phyloP scores from a whole-genome alignment of 2,329 filamentous ascomycete genomes.

The Lachnellula willkommii region DNA sequence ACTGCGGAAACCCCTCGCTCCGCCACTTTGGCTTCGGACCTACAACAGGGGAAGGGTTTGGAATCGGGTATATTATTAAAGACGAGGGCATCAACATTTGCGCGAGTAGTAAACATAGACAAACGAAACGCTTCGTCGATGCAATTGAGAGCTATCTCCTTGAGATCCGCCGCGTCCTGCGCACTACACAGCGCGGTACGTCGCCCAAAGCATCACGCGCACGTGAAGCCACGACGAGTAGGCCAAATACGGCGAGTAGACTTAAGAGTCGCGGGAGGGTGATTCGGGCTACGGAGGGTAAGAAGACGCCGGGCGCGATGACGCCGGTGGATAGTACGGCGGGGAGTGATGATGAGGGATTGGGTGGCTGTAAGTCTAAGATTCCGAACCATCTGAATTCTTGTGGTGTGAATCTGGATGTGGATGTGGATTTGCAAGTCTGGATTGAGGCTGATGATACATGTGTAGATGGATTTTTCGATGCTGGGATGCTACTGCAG shows the following conservation, averaged over 20 bases:
- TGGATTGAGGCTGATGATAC: constrained; percentile 13
- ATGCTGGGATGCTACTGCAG: constrained; percentile 89
- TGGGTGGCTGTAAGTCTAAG: constrained; percentile 79
- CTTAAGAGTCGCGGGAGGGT: constrained; percentile 69
- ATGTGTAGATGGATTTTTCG: constrained; percentile 83
- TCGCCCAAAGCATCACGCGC: constrained; percentile 50
- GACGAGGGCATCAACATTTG: constrained; percentile 87
- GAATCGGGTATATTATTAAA: constrained; percentile 99
- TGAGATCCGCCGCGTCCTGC: constrained; percentile 80
- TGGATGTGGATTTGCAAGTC: background rate
- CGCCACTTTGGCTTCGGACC: constrained; percentile 96
- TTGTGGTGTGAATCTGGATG: background rate
- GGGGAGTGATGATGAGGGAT: constrained; percentile 77
- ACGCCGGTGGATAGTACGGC: constrained; percentile 63
- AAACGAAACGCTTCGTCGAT: constrained; percentile 86
- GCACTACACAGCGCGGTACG: constrained; percentile 57
- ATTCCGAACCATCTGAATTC: constrained; percentile 3
- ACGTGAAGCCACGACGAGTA: constrained; percentile 48
- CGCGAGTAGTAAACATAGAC: constrained; percentile 86
- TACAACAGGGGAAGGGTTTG: constrained; percentile 88
- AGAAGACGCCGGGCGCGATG: constrained; percentile 45
- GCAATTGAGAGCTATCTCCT: constrained; percentile 85
- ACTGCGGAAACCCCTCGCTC: constrained; percentile 92
- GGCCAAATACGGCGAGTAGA: constrained; percentile 35
- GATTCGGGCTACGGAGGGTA: constrained; percentile 53